Conservation (phyloP, 2,329 filamentous ascomycete species). For the Alternaria panax region DNA sequence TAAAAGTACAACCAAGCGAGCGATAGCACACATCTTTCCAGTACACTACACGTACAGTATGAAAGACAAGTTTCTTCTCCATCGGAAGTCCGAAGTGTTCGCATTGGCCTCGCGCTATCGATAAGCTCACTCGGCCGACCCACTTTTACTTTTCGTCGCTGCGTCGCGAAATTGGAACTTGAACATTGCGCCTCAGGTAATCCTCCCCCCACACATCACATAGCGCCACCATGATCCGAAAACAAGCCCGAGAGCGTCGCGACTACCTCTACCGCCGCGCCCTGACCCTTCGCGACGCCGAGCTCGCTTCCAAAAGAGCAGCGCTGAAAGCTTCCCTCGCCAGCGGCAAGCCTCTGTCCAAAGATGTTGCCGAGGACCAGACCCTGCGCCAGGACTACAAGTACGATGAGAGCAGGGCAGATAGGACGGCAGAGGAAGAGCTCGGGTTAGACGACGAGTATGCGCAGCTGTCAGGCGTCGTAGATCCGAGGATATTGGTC, state of each 20-base stretch:
- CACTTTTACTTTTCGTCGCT: conserved; percentile 14
- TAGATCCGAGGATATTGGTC: conserved; percentile 87
- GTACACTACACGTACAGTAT: neutral
- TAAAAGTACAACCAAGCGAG: neutral
- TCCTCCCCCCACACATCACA: neutral
- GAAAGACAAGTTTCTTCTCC: neutral
- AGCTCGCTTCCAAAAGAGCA: conserved; percentile 89
- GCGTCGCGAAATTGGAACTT: conserved; percentile 10
- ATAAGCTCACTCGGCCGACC: conserved; percentile 14
- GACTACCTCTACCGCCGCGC: conserved; percentile 86
- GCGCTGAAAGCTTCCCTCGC: conserved; percentile 87
- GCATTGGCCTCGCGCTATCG: conserved; percentile 5
- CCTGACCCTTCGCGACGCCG: conserved; percentile 77
- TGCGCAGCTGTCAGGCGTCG: conserved; percentile 84
- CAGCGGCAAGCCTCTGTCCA: conserved; percentile 84
- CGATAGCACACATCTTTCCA: neutral
- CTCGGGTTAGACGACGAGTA: conserved; percentile 89
- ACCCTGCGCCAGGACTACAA: conserved; percentile 84
- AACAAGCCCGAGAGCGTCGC: conserved; percentile 77
- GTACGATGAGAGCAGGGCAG: conserved; percentile 84
- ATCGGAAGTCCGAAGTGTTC: conserved; percentile 12
- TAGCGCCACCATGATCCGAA: conserved; percentile 33
- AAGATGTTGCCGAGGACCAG: conserved; percentile 85
- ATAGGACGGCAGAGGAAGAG: conserved; percentile 71
- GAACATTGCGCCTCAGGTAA: neutral